Evolutionary conservation across 2,329 filamentous ascomycete species (phyloP).

Genomic region (Chrysosporium keratinophilum): DNA sequence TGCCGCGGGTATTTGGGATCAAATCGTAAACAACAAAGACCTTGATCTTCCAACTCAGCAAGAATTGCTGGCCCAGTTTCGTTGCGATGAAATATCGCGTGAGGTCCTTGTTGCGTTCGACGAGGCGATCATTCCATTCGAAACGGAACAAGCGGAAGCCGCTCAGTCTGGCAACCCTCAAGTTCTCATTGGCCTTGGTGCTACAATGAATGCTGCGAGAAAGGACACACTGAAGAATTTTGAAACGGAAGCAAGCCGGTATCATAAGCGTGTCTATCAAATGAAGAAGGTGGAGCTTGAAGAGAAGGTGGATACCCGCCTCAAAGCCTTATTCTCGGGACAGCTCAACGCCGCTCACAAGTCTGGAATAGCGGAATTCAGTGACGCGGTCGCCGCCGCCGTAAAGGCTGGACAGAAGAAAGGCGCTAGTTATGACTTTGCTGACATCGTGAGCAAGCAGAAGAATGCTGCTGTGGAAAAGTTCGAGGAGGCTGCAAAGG

Average conservation of each 20-base stretch:
- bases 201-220: slow-evolving; percentile 61
- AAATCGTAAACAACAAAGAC: slow-evolving; percentile 98
- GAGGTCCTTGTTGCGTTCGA: slow-evolving; percentile 83
- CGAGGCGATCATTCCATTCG: slow-evolving; percentile 65
- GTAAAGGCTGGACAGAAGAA: slow-evolving; percentile 92
- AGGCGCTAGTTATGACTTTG: slow-evolving; percentile 84
- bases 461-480: slow-evolving; percentile 63
- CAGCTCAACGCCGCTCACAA: slow-evolving; percentile 86
- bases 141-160: slow-evolving; percentile 71
- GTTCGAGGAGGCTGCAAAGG: slow-evolving; percentile 66
- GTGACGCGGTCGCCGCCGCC: slow-evolving; percentile 70
- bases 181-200: slow-evolving; percentile 65
- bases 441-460: slow-evolving; percentile 77
- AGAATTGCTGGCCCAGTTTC: slow-evolving; percentile 90
- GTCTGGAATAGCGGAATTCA: slow-evolving; percentile 70
- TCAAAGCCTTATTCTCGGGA: slow-evolving; percentile 80
- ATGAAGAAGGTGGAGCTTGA: slow-evolving; percentile 79
- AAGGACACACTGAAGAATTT: slow-evolving; percentile 70
- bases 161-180: slow-evolving; percentile 60
- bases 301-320: slow-evolving; percentile 71
- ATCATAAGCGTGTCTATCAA: slow-evolving; percentile 90
- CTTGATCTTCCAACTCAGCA: slow-evolving; percentile 93
- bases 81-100: slow-evolving; percentile 90
- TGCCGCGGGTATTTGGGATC: slow-evolving; percentile 90
- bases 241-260: slow-evolving; percentile 79